Evolutionary conservation across 2,329 filamentous ascomycete species (phyloP), one percentile per base, ranked within the genome.

Genomic region (Torrubiellomyces zombiae): DNA sequence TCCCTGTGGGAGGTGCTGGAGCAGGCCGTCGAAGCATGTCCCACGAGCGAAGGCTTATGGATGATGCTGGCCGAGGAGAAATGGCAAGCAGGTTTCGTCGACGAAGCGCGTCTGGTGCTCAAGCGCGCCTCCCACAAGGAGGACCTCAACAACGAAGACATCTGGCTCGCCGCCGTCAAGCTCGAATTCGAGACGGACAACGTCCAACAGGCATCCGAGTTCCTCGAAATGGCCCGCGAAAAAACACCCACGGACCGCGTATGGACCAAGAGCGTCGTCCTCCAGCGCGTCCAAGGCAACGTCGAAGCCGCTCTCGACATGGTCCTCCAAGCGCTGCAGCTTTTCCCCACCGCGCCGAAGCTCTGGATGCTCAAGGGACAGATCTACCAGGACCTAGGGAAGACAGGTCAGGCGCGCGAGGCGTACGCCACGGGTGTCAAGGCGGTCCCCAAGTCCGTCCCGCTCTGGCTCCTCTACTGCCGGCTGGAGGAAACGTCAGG

Each of bases 331-430:
- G 89, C 77, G 2, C 58, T 98, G 18, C 75, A 85, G 36, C 65
- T 81, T 7, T 98, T 92, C 56, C 86, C 89, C 1, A 68, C 73
- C 21, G 71, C 77, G 9, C 66, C 81, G 26, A 95, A 95, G 53
- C 63, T 98, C 14, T 94, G 86, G 76, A 94, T 95, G 79, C 80
- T 93, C 59, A 98, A 98, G 54, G 89, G 91, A 0, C 89, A 98
- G 46, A 89, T 95, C 33, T 98, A 98, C 59, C 79, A 94, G 44
- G 67, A 74, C 21, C 65, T 83, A 23, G 74, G 68, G 38, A 83
- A 82, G 53, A 56, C 77, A 9, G 74, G 77, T 0, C 79, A 89
- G 50, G 89, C 89, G 3, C 72, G 89, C 23, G 83, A 95, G 47
- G 83, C 86, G 0, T 95, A 89, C 51, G 71, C 69, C 30, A 76